Evolutionary conservation across 108 stramenopile genomes (phyloP), one percentile per base, ranked within the genome.

Genomic region (Conticribra guillardii): DNA sequence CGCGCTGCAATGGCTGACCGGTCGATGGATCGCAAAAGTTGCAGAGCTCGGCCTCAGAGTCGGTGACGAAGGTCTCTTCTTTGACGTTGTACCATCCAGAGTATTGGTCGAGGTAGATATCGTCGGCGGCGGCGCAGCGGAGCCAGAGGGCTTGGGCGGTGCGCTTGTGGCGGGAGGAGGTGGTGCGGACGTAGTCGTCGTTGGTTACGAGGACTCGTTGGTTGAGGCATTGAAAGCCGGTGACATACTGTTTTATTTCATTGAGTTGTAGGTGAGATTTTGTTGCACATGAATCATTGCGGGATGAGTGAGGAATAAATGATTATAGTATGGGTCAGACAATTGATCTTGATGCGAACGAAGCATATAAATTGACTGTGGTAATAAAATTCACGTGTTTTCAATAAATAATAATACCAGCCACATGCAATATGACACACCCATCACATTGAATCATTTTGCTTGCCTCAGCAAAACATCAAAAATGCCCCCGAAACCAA

Each of bases 61-160:
- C 97, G 18, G 96, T 97, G 7, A 98, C 97, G 80, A 97, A 99
- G 61, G 92, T 90, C 71, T 99, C 99, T 72, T 98, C 99, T 26
- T 95, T 89, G 64, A 97, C 93, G 70, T 97, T 97, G 90, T 98
- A 98, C 99, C 98, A 98, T 14, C 99, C 99, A 22, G 84, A 70
- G 72, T 96, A 97, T 31, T 82, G 69, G 69, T 93, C 87, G 49
- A 98, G 81, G 70, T 97, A 98, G 51, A 99, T 95, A 78, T 98
- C 98, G 26, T 87, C 89, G 63, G 83, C 82, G 23, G 76, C 91
- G 11, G 94, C 83, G 60, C 93, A 92, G 30, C 70, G 70, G 23
- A 87, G 82, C 99, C 99, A 99, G 31, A 99, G 70, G 50, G 93
- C 84, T 55, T 82, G 89, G 26, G 90, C 91, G 24, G 86, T 86